These are phyloP conservation scores for Lentinula detonsa DNA, from an alignment of 768 basidiomycete species.

Conservation along the genomic window DNA sequence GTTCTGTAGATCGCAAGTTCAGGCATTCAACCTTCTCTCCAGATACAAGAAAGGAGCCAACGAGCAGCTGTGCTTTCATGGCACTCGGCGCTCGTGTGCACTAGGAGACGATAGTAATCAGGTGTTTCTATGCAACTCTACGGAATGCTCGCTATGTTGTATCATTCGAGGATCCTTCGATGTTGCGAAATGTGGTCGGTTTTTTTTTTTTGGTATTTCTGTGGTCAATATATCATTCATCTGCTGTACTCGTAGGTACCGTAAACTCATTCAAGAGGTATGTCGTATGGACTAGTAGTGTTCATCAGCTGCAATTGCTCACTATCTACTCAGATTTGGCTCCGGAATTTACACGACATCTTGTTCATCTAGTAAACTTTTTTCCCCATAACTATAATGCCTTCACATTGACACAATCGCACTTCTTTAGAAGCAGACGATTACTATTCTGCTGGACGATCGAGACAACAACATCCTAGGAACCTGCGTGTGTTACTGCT, in stretches of 20 bases:
- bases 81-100: slow-evolving; percentile 53
- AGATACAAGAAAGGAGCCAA: slow-evolving; percentile 24
- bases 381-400: background rate
- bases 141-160: slow-evolving; percentile 49
- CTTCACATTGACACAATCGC: background rate
- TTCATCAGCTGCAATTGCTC: background rate
- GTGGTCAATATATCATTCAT: background rate
- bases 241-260: background rate
- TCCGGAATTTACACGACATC: slow-evolving; percentile 61
- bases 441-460: slow-evolving; percentile 28
- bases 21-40: slow-evolving; percentile 4
- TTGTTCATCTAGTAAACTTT: slow-evolving; percentile 55
- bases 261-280: slow-evolving; percentile 3
- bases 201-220: background rate
- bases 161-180: slow-evolving; percentile 58
- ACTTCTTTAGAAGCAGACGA: slow-evolving; percentile 54
- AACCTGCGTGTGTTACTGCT: slow-evolving; percentile 46
- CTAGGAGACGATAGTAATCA: slow-evolving; percentile 47
- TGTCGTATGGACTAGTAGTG: background rate
- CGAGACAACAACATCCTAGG: slow-evolving; percentile 29
- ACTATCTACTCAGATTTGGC: slow-evolving; percentile 44
- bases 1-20: slow-evolving; percentile 1
- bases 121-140: slow-evolving; percentile 40
- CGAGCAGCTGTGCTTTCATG: slow-evolving; percentile 62
- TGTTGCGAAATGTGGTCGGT: slow-evolving; percentile 49